Conservation (phyloP, 2,329 filamentous ascomycete species). For the Fusarium floridanum region DNA sequence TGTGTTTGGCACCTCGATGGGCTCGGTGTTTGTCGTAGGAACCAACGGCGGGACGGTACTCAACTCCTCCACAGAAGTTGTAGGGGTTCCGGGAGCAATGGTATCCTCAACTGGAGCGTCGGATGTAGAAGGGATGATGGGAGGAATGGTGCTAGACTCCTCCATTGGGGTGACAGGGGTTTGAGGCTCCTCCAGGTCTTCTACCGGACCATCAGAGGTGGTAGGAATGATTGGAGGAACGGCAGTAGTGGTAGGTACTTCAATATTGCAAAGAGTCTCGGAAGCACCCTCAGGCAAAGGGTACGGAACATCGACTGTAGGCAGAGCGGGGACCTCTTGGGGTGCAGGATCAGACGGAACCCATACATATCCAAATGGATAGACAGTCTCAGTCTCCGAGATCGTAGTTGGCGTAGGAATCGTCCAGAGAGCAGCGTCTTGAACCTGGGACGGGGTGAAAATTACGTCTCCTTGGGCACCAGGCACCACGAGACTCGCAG, state of each 20-base stretch:
- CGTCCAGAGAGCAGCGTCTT: conserved; percentile 14
- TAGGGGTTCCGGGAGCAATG: background rate
- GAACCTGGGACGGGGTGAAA: conserved; percentile 18
- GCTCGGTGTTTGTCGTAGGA: background rate
- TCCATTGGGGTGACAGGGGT: background rate
- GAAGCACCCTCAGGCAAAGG: background rate
- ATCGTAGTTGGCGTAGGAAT: conserved; percentile 9
- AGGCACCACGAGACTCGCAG: conserved; percentile 14
- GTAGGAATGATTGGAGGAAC: background rate
- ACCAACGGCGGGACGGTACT: background rate
- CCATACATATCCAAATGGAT: conserved; percentile 26
- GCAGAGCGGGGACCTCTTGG: conserved; percentile 7
- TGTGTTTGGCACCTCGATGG: background rate
- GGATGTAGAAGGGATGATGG: background rate
- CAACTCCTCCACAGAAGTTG: background rate
- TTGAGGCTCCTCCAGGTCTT: background rate
- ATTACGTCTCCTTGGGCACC: conserved; percentile 22
- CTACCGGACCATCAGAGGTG: background rate
- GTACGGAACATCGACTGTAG: background rate
- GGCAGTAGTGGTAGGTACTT: background rate
- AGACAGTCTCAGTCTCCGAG: conserved; percentile 12
- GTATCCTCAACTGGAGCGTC: background rate
- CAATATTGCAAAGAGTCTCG: background rate
- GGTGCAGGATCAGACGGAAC: conserved; percentile 8
- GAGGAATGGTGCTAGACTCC: background rate